These are phyloP conservation scores for Populus tomentosa DNA, from an alignment of 441 rosid species.

Conservation along the genomic window DNA sequence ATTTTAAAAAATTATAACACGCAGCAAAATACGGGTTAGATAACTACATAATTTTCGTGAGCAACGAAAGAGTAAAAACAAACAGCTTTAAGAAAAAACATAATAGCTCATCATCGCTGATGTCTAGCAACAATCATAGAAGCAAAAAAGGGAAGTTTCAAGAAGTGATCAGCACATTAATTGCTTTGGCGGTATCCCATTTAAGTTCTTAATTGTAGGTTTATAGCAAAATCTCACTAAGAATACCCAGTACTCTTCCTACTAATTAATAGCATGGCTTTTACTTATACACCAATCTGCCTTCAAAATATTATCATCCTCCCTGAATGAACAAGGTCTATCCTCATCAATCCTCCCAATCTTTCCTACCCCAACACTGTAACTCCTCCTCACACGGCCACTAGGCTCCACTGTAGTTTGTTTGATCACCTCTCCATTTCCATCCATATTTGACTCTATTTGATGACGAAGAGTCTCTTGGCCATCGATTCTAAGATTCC, in stretches of 20 bases:
- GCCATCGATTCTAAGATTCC: constrained; percentile 21
- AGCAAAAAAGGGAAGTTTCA: not conserved
- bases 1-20: too few species aligned
- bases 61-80: too few species aligned
- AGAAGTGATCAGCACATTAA: too few species aligned
- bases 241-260: not conserved
- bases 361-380: constrained; percentile 43
- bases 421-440: not conserved
- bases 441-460: not conserved
- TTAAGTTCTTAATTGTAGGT: not conserved
- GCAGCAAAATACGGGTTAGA: too few species aligned
- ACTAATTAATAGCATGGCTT: not conserved
- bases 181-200: too few species aligned
- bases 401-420: not conserved
- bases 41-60: too few species aligned
- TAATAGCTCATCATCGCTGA: too few species aligned
- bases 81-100: too few species aligned
- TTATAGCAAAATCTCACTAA: not conserved
- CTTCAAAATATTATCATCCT: constrained; percentile 4
- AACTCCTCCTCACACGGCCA: constrained; percentile 23
- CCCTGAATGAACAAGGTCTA: constrained; percentile 36
- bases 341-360: constrained; percentile 47
- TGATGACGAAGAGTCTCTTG: not conserved
- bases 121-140: not conserved
- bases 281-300: not conserved